phyloP scores from a whole-genome alignment of 768 basidiomycete species.

The Auricularia sp. region DNA sequence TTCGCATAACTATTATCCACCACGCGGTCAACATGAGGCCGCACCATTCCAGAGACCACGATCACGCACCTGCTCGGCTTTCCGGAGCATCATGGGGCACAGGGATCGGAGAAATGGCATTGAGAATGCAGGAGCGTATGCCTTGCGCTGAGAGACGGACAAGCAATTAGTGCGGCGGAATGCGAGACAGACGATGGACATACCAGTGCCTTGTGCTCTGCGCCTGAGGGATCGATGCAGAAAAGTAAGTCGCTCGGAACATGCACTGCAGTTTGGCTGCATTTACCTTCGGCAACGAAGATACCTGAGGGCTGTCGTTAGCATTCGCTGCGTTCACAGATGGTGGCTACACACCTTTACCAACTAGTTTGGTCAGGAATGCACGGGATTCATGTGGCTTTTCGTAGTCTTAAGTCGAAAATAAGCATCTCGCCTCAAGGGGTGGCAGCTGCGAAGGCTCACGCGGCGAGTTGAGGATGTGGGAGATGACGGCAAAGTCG shows the following conservation, averaged over 20 bases:
- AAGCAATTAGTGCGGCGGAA: background rate
- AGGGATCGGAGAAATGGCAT: constrained; percentile 10
- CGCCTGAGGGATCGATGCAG: background rate
- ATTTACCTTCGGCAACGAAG: constrained; percentile 62
- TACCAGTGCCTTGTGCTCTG: constrained; percentile 1
- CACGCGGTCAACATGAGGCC: constrained; percentile 6
- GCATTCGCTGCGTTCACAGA: background rate
- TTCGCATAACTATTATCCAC: constrained; percentile 15
- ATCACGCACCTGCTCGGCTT: constrained; percentile 18
- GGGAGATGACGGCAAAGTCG: constrained; percentile 63
- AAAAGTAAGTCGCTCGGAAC: background rate
- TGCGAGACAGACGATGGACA: background rate
- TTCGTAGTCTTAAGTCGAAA: constrained; percentile 47
- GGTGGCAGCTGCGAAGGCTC: background rate
- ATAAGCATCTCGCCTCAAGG: too few relatives aligned
- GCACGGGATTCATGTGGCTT: constrained; percentile 76
- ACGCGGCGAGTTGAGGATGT: constrained; percentile 55
- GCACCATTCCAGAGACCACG: constrained; percentile 1
- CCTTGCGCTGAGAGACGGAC: constrained; percentile 35
- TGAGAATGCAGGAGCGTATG: constrained; percentile 28
- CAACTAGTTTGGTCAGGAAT: constrained; percentile 68
- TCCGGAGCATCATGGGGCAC: constrained; percentile 19
- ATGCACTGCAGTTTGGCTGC: constrained; percentile 9
- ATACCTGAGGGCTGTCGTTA: constrained; percentile 27
- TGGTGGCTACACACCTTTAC: constrained; percentile 35